phyloP scores from a whole-genome alignment of 23 red algal genomes.

The Gracilaria domingensis region DNA sequence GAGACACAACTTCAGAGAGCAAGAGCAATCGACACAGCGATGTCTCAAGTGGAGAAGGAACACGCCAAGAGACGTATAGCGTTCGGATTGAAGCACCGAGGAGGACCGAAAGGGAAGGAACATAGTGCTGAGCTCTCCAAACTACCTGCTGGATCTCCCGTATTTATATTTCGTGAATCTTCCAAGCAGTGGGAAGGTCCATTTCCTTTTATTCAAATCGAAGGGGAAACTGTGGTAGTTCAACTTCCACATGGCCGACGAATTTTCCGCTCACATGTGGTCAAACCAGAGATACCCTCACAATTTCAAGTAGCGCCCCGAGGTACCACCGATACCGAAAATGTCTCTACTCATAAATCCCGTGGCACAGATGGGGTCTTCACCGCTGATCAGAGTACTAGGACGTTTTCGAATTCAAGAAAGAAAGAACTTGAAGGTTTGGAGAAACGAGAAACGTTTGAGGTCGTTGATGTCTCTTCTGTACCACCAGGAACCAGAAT shows the following conservation, averaged over 20 bases:
- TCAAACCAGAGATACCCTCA: neutral
- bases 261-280: conserved; percentile 18
- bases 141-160: neutral
- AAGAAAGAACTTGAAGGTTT: neutral
- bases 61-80: conserved; percentile 28
- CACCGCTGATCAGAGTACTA: too few relatives aligned
- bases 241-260: neutral
- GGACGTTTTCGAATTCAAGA: too few relatives aligned
- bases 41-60: conserved; percentile 11
- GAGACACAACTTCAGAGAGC: neutral
- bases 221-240: conserved; percentile 16
- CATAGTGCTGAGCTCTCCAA: neutral
- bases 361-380: too few relatives aligned
- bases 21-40: neutral
- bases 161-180: neutral
- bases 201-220: conserved; percentile 19
- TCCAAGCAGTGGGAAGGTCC: conserved; percentile 14
- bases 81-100: neutral
- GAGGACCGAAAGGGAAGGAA: conserved; percentile 18
- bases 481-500: neutral
- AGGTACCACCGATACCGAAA: too few relatives aligned
- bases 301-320: too few relatives aligned
- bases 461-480: neutral
- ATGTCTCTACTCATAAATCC: too few relatives aligned
- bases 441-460: neutral